Conservation (phyloP, 257 asterid genomes). For the Ballota nigra region DNA sequence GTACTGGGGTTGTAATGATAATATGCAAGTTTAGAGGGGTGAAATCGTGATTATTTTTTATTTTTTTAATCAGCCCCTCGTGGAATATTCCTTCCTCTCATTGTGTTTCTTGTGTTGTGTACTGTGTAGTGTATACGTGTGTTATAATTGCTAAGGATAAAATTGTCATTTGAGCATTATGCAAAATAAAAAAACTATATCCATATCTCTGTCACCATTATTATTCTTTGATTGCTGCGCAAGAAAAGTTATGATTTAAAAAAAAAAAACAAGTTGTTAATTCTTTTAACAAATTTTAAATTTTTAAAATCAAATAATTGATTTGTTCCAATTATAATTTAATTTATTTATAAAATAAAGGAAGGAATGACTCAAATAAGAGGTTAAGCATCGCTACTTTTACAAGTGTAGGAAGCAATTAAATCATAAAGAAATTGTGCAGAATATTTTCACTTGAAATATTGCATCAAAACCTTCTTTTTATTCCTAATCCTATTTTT, state of each 20-base stretch:
- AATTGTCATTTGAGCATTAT: not conserved
- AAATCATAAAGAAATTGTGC: not conserved
- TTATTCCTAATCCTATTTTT: no score
- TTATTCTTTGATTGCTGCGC: conserved; percentile 11
- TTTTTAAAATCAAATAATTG: not conserved
- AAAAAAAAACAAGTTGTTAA: no score
- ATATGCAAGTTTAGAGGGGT: not conserved
- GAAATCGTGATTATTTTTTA: not conserved
- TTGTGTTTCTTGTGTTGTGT: not conserved
- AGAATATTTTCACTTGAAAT: not conserved
- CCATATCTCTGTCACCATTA: not conserved
- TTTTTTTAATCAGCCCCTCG: not conserved
- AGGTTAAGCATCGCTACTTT: conserved; percentile 14
- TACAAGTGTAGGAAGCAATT: not conserved
- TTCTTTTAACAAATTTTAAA: not conserved
- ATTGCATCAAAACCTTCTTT: not conserved
- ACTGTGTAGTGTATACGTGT: not conserved
- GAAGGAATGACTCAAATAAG: conserved; percentile 3
- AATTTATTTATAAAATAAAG: not conserved
- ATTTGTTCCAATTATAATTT: not conserved
- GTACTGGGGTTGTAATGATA: not conserved
- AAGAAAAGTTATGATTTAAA: not conserved
- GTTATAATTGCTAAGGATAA: not conserved
- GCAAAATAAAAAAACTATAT: not conserved
- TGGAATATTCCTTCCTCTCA: not conserved